Evolutionary conservation across 352 stramenopile genomes (phyloP).

Genomic region (Globisporangium sylvaticum): DNA sequence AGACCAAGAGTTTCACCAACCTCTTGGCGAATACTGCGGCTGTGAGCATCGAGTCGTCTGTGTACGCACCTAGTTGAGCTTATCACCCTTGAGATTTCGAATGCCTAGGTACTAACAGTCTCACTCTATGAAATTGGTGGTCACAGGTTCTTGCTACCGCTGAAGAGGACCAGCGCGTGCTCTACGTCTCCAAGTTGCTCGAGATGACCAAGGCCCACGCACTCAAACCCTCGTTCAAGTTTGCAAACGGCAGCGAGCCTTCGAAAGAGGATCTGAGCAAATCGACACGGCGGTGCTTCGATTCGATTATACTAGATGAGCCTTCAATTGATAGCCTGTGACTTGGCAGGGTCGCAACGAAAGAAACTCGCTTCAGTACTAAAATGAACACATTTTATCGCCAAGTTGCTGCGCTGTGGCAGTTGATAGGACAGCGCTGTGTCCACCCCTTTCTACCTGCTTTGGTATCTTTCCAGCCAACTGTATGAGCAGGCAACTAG

Average conservation of each 20-base stretch:
- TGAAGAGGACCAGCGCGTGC: conserved; percentile 59
- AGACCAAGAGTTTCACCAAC: conserved; percentile 27
- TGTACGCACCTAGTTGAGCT: conserved; percentile 32
- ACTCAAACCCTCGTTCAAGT: conserved; percentile 35
- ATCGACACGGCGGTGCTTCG: conserved; percentile 58
- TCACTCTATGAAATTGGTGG: not conserved
- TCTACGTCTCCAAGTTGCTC: conserved; percentile 66
- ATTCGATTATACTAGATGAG: conserved; percentile 33
- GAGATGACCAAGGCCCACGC: conserved; percentile 41
- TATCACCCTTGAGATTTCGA: too few species aligned
- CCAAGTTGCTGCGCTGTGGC: too few species aligned
- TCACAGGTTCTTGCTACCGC: conserved; percentile 61
- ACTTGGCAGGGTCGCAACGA: too few species aligned
- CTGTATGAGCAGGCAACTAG: too few species aligned
- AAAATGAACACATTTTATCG: too few species aligned
- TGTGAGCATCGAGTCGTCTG: conserved; percentile 69
- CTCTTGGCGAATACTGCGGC: conserved; percentile 37
- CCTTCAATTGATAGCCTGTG: not conserved
- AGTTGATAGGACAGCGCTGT: not conserved
- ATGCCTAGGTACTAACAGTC: not conserved
- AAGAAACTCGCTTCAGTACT: too few species aligned
- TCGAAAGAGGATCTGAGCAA: conserved; percentile 42
- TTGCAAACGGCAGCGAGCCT: conserved; percentile 22
- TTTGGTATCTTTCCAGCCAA: too few species aligned
- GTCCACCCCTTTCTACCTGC: too few species aligned